Evolutionary conservation across 768 basidiomycete genomes (phyloP).

Genomic region (Panus rudis): DNA sequence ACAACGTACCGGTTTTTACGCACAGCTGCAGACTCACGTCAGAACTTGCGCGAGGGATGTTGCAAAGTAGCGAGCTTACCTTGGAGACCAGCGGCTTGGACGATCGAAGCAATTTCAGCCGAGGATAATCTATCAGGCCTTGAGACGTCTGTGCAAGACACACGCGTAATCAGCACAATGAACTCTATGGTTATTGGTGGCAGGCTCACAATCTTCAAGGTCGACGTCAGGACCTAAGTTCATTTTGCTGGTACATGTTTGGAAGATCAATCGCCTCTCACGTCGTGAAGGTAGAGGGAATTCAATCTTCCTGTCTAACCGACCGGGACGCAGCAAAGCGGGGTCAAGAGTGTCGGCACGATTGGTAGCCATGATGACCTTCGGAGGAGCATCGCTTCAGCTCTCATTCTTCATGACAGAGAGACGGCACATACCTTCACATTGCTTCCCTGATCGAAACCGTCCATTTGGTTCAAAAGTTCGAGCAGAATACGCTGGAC

Average conservation of each 20-base stretch:
- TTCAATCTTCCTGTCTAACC: slow-evolving; percentile 97
- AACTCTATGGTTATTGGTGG: background rate
- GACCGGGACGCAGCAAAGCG: slow-evolving; percentile 93
- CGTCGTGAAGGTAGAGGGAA: slow-evolving; percentile 92
- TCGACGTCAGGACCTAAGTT: slow-evolving; percentile 97
- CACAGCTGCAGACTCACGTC: slow-evolving; percentile 51
- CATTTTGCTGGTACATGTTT: slow-evolving; percentile 96
- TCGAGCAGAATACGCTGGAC: slow-evolving; percentile 98
- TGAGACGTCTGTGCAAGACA: slow-evolving; percentile 78
- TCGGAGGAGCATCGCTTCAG: slow-evolving; percentile 5
- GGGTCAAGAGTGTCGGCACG: slow-evolving; percentile 97
- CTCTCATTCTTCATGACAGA: background rate
- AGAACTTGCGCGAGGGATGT: background rate
- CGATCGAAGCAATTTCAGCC: slow-evolving; percentile 92
- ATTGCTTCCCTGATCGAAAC: slow-evolving; percentile 97
- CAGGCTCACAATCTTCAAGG: slow-evolving; percentile 85
- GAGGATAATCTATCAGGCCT: slow-evolving; percentile 93
- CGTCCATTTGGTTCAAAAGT: slow-evolving; percentile 98
- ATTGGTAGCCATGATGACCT: slow-evolving; percentile 99
- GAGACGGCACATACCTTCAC: slow-evolving; percentile 68
- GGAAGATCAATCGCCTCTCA: slow-evolving; percentile 96
- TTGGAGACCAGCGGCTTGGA: slow-evolving; percentile 96
- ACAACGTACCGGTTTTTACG: slow-evolving; percentile 98
- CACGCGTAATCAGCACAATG: slow-evolving; percentile 10
- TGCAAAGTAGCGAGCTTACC: slow-evolving; percentile 37